Base-by-base conservation (phyloP, 2,329 filamentous ascomycete species). In the Stachybotrys echinatus region DNA sequence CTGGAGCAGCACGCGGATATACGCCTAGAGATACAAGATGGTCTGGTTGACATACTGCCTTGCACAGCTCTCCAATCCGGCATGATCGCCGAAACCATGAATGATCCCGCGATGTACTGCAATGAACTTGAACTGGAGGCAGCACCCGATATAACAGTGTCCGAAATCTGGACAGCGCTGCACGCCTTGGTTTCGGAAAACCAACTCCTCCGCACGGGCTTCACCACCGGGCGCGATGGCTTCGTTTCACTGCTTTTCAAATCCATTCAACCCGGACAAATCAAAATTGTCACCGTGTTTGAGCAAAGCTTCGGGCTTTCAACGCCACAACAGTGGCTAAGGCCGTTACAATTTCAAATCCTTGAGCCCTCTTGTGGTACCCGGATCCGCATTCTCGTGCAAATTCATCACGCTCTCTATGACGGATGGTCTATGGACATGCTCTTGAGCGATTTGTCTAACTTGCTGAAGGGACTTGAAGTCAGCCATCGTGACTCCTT, bases 361-460 rank as follows among this genome's bases (percentile, higher is more conserved):
- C 39, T 48, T 8, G 57, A 57, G 12, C 27, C 47, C 7, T 18
- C 58, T 7, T 18, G n/a, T n/a, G 55, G 18, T 19, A 34, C 10
- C 27, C 2, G 27, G 5, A 34, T 62, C 27, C 57, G 70, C 8
- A 46, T 64, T 4, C 66, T 80, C 12, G 48, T 89, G 42, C 75
- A 85, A 12, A 72, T 95, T 0, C 91, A 95, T 62, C 92, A 96
- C 66, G 84, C 89, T 1, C 65, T 95, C 1, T 96, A 95, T 61
- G 92, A 96, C 65, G 92, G 91, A n/a, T 96, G 92, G 92, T 92
- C 90, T 0, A 78, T 91, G 61, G 87, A 96, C 47, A 72, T 92
- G 23, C 67, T 95, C 0, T 58, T 89, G 14, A 70, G 77, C 22
- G 89, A 96, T 62, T 69, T 95, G 5, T 73, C 78, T 4, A 60